Base-by-base conservation (phyloP, 2,329 filamentous ascomycete genomes). In the Paracorniculantispora psalliotae region DNA sequence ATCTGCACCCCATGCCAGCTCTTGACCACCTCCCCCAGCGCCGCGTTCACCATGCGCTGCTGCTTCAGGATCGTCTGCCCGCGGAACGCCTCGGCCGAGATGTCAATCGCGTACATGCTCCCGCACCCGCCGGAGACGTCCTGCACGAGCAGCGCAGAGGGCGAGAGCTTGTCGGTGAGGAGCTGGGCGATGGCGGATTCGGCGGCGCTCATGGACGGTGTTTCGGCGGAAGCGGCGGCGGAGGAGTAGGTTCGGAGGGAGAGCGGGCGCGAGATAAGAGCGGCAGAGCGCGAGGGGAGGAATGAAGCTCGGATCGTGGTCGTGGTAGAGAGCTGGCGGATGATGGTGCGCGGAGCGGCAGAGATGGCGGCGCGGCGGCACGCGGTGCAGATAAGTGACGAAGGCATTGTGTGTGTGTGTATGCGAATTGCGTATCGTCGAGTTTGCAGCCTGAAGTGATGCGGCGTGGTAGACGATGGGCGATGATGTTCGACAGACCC, bases 71-170 rank as follows among this genome's bases (percentile, higher is more conserved):
- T 85, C 52, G 79, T 81, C 66, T 85, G 72, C 49, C 90, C 91
- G 57, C 80, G 79, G 73, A 96, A 96, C 67, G 79, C 81, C 49
- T 85, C 79, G 8, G 88, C 90, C 50, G 85, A 81, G 63, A 94
- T 86, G 67, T 92, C 87, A 64, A 96, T 88, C 59, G 86, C 88
- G 75, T 94, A 94, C 91, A 94, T 94, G 68, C 86, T 90, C 10
- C 90, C 90, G 74, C 90, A 96, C 30, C 90, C 90, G 60, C 91
- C 90, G 25, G 87, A 91, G 54, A 94, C 84, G 74, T 96, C 90
- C 71, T 88, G 87, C 10, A 94, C 89, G 72, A 85, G 72, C 26
- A 86, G 72, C 60, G 80, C 72, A 0, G 77, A 78, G 0, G 82
- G 54, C 1, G 70, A 63, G 58, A 85, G 81, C 66, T 80, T 80